Conservation (phyloP, 108 stramenopile genomes). For the Nitzschia palea region DNA sequence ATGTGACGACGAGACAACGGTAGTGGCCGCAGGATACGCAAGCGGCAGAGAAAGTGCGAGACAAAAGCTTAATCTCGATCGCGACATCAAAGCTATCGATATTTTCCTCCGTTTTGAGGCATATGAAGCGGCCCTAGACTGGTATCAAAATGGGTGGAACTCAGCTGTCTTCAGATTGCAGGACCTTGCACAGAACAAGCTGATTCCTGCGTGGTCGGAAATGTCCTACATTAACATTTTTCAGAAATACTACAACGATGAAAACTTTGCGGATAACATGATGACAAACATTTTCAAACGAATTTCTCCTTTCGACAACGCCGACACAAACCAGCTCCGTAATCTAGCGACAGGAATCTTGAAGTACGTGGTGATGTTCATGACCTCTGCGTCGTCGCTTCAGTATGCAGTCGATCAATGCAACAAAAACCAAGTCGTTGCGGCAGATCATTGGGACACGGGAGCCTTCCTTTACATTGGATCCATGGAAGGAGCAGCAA, state of each 20-base stretch:
- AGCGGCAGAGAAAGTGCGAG: slow-evolving; percentile 24
- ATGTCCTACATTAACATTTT: slow-evolving; percentile 5
- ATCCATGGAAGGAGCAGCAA: slow-evolving; percentile 44
- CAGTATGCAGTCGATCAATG: slow-evolving; percentile 23
- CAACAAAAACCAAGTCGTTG: slow-evolving; percentile 1
- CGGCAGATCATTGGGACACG: slow-evolving; percentile 36
- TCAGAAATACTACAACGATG: neutral
- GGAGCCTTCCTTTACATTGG: slow-evolving; percentile 51
- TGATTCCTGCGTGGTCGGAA: slow-evolving; percentile 3
- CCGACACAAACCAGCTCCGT: slow-evolving; percentile 23
- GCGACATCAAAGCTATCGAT: slow-evolving; percentile 47
- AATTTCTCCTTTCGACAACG: slow-evolving; percentile 10
- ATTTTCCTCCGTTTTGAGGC: slow-evolving; percentile 36
- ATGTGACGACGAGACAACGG: slow-evolving; percentile 23
- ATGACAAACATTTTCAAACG: slow-evolving; percentile 24
- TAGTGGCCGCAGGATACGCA: slow-evolving; percentile 18
- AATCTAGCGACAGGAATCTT: slow-evolving; percentile 16
- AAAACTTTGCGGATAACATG: slow-evolving; percentile 23
- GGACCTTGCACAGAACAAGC: slow-evolving; percentile 28
- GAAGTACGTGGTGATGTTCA: slow-evolving; percentile 34
- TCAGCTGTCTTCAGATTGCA: slow-evolving; percentile 19
- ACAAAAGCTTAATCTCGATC: slow-evolving; percentile 39
- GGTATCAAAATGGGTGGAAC: slow-evolving; percentile 53
- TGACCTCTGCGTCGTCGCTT: slow-evolving; percentile 14
- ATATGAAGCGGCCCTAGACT: slow-evolving; percentile 38